Evolutionary conservation across 805 yeast species (phyloP).

Genomic region (Cyberlindnera bimundalis): DNA sequence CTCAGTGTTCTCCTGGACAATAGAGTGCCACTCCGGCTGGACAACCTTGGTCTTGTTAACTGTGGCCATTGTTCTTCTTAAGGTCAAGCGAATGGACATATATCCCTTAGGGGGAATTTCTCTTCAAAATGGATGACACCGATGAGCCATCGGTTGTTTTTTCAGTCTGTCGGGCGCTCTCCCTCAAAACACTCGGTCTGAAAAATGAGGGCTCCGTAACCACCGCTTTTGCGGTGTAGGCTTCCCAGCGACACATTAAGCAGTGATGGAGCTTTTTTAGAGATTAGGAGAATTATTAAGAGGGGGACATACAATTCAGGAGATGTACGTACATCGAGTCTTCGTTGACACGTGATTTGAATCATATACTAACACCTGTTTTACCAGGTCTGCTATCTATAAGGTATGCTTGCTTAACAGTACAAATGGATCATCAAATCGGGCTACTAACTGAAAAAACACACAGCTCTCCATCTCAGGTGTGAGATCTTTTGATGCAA

Average conservation of each 20-base stretch:
- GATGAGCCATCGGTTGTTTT: not conserved
- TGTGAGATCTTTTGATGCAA: constrained; percentile 86
- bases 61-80: constrained; percentile 26
- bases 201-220: not conserved
- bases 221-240: too few species aligned
- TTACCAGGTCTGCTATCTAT: constrained; percentile 25
- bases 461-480: constrained; percentile 72
- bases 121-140: not conserved
- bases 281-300: too few species aligned
- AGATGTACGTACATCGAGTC: too few species aligned
- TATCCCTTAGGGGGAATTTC: not conserved
- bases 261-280: too few species aligned
- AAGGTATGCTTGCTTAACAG: constrained; percentile 17
- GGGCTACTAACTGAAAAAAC: constrained; percentile 5
- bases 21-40: constrained; percentile 54
- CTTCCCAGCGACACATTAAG: too few species aligned
- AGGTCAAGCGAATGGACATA: constrained; percentile 7
- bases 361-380: constrained; percentile 1
- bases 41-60: constrained; percentile 29
- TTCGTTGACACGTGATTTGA: not conserved
- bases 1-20: constrained; percentile 25
- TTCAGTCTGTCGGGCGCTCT: too few species aligned
- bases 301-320: too few species aligned
- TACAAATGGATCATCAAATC: not conserved
- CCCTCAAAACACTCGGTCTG: too few species aligned